Conservation (phyloP, 2,329 filamentous ascomycete genomes). For the Eurotiales sp. region DNA sequence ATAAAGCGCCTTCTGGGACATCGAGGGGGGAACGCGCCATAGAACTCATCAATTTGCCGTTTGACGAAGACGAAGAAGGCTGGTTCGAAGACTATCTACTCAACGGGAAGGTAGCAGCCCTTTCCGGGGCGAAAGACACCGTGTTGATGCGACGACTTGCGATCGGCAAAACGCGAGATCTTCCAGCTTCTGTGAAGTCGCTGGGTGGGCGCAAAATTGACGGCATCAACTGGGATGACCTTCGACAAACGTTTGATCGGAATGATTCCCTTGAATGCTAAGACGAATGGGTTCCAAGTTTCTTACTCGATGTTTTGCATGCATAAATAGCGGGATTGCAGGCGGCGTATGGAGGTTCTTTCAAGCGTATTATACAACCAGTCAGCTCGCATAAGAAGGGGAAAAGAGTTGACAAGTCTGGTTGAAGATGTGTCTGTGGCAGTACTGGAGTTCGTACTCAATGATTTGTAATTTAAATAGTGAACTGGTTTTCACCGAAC, state of each 20-base stretch:
- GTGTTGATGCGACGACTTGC: slow-evolving; percentile 70
- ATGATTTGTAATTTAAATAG: background rate
- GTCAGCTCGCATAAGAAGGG: too few relatives aligned
- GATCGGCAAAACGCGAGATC: slow-evolving; percentile 50
- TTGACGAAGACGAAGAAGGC: slow-evolving; percentile 65
- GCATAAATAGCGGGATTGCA: background rate
- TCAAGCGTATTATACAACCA: background rate
- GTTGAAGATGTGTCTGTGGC: background rate
- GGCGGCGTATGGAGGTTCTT: background rate
- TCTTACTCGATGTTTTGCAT: background rate
- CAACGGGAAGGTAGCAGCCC: slow-evolving; percentile 59
- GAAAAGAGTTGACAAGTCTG: background rate
- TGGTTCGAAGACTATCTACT: slow-evolving; percentile 71
- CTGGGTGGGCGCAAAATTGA: slow-evolving; percentile 45
- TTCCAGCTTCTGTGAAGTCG: slow-evolving; percentile 31
- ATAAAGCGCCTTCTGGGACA: slow-evolving; percentile 39
- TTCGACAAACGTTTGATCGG: slow-evolving; percentile 33
- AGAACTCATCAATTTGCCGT: slow-evolving; percentile 69
- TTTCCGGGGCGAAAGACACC: slow-evolving; percentile 67
- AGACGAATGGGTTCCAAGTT: background rate
- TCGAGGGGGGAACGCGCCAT: slow-evolving; percentile 54
- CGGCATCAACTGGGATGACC: slow-evolving; percentile 51
- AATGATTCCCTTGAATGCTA: background rate
- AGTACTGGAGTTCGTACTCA: background rate
- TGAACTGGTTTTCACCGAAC: background rate